Base-by-base conservation (phyloP, 352 stramenopile species). In the Phytophthora citricola region DNA sequence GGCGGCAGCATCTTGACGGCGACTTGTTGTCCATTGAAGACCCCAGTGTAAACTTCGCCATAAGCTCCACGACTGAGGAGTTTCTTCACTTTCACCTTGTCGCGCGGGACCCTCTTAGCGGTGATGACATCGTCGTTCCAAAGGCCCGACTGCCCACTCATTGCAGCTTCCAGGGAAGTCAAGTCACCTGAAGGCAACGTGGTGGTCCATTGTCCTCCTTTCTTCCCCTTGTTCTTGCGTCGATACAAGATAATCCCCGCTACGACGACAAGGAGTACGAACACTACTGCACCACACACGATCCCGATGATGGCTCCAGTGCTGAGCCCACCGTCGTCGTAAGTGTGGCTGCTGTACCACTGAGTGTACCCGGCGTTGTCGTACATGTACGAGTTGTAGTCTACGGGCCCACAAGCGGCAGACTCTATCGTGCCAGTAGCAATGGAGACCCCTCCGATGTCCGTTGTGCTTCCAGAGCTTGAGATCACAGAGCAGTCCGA, bases 1-100 rank as follows among this genome's bases (percentile, higher is more conserved):
- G 63, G 63, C 2, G 76, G 49, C 34, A 87, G 41, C 38, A 56
- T 64, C 58, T 90, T 90, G 9, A 87, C 60, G 4, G 75, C 81
- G 10, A 90, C 78, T 14, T 47, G 43, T 26, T 76, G 57, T 1
- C 52, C 52, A 38, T 71, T 58, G 40, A 77, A 85, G 4, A 48
- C 60, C 3, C 74, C 81, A 10, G 63, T 43, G 51, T 83, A 82
- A 2, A 90, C 78, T 34, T 78, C 55, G 0, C 81, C 81, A 54
- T 73, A 90, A 7, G 76, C 76, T 5, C 81, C 81, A 11, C 64
- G 46, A 43, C 63, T 76, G 32, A 83, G 49, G 10, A 78, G 53
- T 15, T 67, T 56, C 17, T 61, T 45, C 2, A 62, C 22, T 5
- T 62, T 17, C 17, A 83, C 44, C 24, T 73, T 65, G 6, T 80